Conservation (phyloP, 1,139 yeast species). For the Candida pseudoviswanathii region DNA sequence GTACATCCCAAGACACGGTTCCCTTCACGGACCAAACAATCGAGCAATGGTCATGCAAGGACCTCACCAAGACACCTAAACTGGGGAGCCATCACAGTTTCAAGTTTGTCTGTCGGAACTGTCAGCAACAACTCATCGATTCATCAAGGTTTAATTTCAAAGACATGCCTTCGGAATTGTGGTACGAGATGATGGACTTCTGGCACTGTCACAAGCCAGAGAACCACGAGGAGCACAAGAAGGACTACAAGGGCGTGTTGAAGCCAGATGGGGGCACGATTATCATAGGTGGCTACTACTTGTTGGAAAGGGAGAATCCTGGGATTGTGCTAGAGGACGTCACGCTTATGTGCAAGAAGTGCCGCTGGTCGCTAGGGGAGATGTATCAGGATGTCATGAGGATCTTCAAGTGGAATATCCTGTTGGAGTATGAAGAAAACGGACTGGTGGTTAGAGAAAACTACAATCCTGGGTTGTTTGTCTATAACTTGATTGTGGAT, state of each 20-base stretch:
- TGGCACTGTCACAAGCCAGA: slow-evolving; percentile 98
- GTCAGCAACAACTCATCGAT: slow-evolving; percentile 29
- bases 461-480: slow-evolving; percentile 33
- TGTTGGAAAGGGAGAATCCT: slow-evolving; percentile 40
- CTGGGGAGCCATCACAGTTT: slow-evolving; percentile 27
- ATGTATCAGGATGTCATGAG: slow-evolving; percentile 26
- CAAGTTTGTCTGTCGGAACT: slow-evolving; percentile 35
- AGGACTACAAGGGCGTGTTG: slow-evolving; percentile 39
- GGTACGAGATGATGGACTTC: slow-evolving; percentile 96
- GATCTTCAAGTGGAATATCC: slow-evolving; percentile 64
- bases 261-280: slow-evolving; percentile 47
- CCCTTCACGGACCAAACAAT: slow-evolving; percentile 25
- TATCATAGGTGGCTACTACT: slow-evolving; percentile 61
- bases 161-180: slow-evolving; percentile 87
- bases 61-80: slow-evolving; percentile 37
- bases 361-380: slow-evolving; percentile 38
- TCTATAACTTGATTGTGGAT: slow-evolving; percentile 44
- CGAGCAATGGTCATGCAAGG: slow-evolving; percentile 45
- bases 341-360: slow-evolving; percentile 28
- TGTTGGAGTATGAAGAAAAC: slow-evolving; percentile 24
- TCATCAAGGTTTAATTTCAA: slow-evolving; percentile 35
- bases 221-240: slow-evolving; percentile 22
- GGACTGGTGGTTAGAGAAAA: slow-evolving; percentile 16
- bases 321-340: slow-evolving; percentile 9
- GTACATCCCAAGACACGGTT: slow-evolving; percentile 11